These are phyloP conservation scores for Allium fistulosum DNA, from an alignment of 106 monocot species.

Conservation along the genomic window DNA sequence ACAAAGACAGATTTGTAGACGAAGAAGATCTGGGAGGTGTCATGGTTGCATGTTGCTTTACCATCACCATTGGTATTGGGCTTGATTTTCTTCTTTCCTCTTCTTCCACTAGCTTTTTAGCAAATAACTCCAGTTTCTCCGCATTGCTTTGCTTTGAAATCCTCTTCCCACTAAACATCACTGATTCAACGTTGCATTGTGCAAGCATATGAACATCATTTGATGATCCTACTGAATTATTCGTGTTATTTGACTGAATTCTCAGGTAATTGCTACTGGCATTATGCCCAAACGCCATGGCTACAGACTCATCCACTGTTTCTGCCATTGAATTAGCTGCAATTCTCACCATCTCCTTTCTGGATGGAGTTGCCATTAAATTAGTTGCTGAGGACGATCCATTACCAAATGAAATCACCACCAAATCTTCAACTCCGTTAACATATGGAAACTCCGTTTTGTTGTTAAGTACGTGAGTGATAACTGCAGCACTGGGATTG, in stretches of 20 bases:
- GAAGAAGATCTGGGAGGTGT: slow-evolving; percentile 11
- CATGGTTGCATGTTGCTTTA: slow-evolving; percentile 6
- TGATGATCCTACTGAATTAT: slow-evolving; percentile 1
- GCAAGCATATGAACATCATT: neutral
- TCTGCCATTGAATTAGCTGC: slow-evolving; percentile 22
- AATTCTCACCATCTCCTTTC: slow-evolving; percentile 14
- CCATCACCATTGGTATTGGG: slow-evolving; percentile 4
- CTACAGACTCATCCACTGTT: slow-evolving; percentile 13
- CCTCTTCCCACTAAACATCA: slow-evolving; percentile 17
- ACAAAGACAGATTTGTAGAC: neutral
- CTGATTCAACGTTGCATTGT: slow-evolving; percentile 14
- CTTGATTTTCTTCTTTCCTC: slow-evolving; percentile 3
- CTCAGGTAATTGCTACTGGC: neutral
- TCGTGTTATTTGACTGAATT: neutral
- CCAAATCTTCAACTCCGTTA: slow-evolving; percentile 30
- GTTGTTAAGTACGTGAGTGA: slow-evolving; percentile 74
- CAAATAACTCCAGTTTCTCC: slow-evolving; percentile 11
- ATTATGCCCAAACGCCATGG: neutral
- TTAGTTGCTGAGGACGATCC: neutral
- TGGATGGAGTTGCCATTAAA: too few relatives aligned
- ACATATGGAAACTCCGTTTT: slow-evolving; percentile 54
- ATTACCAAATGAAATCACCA: slow-evolving; percentile 40
- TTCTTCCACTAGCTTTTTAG: slow-evolving; percentile 6
- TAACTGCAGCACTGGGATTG: slow-evolving; percentile 48
- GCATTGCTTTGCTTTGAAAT: slow-evolving; percentile 4